A percentile compares a stretch with the other conserved stretches of the same genome.
Evolutionary conservation across 805 yeast genomes (phyloP).

Genomic region (Peterozyma xylosa): DNA sequence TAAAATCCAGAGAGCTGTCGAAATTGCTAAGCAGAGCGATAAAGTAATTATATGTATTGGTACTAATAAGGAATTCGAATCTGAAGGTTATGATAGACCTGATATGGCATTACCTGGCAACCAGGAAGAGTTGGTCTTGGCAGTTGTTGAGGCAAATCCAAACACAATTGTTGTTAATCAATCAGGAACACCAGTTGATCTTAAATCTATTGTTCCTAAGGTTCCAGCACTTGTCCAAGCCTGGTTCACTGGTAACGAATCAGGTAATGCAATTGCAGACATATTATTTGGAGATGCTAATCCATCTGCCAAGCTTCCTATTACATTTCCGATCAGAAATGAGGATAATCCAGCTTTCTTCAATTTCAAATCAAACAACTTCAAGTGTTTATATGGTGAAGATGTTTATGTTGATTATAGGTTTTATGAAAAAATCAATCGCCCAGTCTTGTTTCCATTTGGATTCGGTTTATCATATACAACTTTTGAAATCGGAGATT

Average conservation of each 20-base stretch:
- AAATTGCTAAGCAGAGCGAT: constrained; percentile 40
- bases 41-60: constrained; percentile 48
- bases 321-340: constrained; percentile 42
- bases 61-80: constrained; percentile 46
- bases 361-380: constrained; percentile 41
- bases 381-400: constrained; percentile 52
- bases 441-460: constrained; percentile 46
- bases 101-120: constrained; percentile 41
- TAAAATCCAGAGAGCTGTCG: constrained; percentile 34
- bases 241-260: constrained; percentile 51
- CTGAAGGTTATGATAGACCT: constrained; percentile 50
- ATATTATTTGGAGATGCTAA: constrained; percentile 49
- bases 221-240: constrained; percentile 40
- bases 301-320: constrained; percentile 51
- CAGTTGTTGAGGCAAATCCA: constrained; percentile 36
- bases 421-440: constrained; percentile 44
- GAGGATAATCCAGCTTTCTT: constrained; percentile 51
- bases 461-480: constrained; percentile 60
- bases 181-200: constrained; percentile 52
- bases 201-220: constrained; percentile 38
- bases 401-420: constrained; percentile 61
- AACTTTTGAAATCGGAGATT: constrained; percentile 31
- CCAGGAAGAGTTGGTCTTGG: constrained; percentile 35
- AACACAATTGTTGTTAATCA: constrained; percentile 47
- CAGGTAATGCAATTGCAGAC: constrained; percentile 52